A percentile compares a stretch with the other conserved stretches of the same genome.
These are phyloP conservation scores for Przewalskia tangutica DNA, from an alignment of 257 asterid genomes.

Conservation along the genomic window DNA sequence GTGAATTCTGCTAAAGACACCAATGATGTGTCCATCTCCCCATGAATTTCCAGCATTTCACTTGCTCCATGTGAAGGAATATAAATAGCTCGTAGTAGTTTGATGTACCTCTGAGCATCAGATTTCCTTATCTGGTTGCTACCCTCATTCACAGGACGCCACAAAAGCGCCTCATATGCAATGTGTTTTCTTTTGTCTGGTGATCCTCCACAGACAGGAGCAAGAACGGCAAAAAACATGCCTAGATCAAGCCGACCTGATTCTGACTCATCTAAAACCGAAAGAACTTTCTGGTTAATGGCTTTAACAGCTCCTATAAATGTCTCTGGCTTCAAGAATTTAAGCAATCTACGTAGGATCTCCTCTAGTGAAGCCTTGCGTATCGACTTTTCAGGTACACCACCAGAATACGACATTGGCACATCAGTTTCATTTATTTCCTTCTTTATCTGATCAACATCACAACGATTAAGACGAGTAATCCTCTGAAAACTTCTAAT, in stretches of 20 bases:
- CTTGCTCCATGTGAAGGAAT: slow-evolving; percentile 74
- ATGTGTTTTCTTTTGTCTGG: slow-evolving; percentile 71
- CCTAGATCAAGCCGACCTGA: slow-evolving; percentile 87
- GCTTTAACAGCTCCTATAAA: slow-evolving; percentile 93
- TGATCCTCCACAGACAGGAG: slow-evolving; percentile 83
- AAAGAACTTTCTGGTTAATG: slow-evolving; percentile 76
- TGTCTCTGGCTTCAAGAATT: slow-evolving; percentile 88
- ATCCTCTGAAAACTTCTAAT: slow-evolving; percentile 87
- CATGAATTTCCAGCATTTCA: slow-evolving; percentile 75
- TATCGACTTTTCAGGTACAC: slow-evolving; percentile 73
- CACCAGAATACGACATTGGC: slow-evolving; percentile 79
- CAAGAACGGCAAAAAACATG: slow-evolving; percentile 75
- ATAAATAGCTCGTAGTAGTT: slow-evolving; percentile 68
- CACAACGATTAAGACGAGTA: slow-evolving; percentile 76
- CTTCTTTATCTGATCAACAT: slow-evolving; percentile 67
- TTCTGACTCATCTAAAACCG: slow-evolving; percentile 72
- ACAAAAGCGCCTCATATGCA: slow-evolving; percentile 73
- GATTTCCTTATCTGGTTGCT: slow-evolving; percentile 50
- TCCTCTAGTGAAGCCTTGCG: slow-evolving; percentile 90
- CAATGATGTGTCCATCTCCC: slow-evolving; percentile 47
- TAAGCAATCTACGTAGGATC: slow-evolving; percentile 57
- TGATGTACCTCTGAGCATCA: slow-evolving; percentile 66
- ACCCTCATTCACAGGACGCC: slow-evolving; percentile 90
- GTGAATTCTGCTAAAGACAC: slow-evolving; percentile 53
- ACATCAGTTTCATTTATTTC: slow-evolving; percentile 74